Base-by-base conservation (phyloP, 202 grass and related monocot species). In the Carex arenaria region DNA sequence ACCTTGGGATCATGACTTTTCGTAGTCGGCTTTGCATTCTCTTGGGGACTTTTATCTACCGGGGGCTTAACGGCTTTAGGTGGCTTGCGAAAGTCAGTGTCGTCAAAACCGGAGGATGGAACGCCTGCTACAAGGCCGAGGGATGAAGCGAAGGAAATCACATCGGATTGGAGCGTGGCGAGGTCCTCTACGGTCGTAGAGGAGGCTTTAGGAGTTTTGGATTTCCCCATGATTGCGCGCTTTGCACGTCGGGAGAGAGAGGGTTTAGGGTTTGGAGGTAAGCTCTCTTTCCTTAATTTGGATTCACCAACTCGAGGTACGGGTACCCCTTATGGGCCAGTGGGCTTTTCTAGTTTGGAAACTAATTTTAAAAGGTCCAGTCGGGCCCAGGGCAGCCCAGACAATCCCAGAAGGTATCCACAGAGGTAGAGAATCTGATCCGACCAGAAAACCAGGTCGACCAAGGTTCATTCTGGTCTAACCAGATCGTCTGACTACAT, bases 51-150 rank as follows among this genome's bases (percentile, higher is more conserved):
- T 31, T 56, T 76, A 36, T 18, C 9, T 9, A 18, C 8, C 10
- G 70, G 28, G 42, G 95, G 66, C 61, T 87, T 95, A 40, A 92
- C 72, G 20, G 85, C 87, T 54, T 87, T 91, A 32, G 91, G 42
- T 32, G 80, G 85, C 86, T 93, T 98, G 71, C 92, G 89, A 80
- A 98, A 95, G 52, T 95, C 92, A 36, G 95, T 91, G n/a, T 98
- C 95, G 64, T 95, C 91, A 74, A 98, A 98, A n/a, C 92, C 95
- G 23, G 81, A 53, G 76, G 89, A 89, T 34, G 86, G 18, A 19
- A 31, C 14, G 65, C 63, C 77, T 12, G 80, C 38, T 64, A 86
- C 40, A 52, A 98, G 83, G 32, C 95, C 90, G 9, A 98, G 95
- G 32, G 95, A 92, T 12, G 92, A 94, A 69, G 89, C 95, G 85